Evolutionary conservation across 192 early-diverging fungal genomes (phyloP).

Genomic region (Chytriomyces confervae): DNA sequence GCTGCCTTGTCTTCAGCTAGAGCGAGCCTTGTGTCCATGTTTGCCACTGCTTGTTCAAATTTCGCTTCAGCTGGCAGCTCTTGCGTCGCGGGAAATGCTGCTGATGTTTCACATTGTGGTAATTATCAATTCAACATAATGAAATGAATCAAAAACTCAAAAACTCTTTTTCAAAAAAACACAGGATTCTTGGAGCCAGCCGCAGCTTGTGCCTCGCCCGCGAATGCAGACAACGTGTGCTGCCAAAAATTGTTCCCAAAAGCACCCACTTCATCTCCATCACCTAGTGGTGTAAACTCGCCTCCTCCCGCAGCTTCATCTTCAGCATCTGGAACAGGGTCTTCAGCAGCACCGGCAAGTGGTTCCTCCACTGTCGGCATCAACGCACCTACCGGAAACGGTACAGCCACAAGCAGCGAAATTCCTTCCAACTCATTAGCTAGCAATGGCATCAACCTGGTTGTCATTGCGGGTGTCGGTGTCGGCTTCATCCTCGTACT

Average conservation of each 20-base stretch:
- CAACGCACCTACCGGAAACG: neutral
- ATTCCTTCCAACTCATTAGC: no score
- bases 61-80: neutral
- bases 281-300: neutral
- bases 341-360: neutral
- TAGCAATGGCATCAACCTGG: neutral
- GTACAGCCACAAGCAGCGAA: no score
- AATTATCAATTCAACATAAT: neutral
- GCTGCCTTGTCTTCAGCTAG: neutral
- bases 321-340: neutral
- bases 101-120: conserved; percentile 7
- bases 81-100: conserved; percentile 4
- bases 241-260: neutral
- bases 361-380: neutral
- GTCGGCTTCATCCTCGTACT: neutral
- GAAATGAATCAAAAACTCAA: no score
- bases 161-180: neutral
- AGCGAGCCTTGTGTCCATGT: neutral
- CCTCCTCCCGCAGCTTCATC: neutral
- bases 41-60: conserved; percentile 5
- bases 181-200: conserved; percentile 4
- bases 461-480: neutral
- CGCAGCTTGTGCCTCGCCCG: neutral
- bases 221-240: neutral
- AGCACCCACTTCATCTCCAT: no score